Percentiles rank a stretch among this genome's conserved stretches.
phyloP scores from a whole-genome alignment of 2,329 filamentous ascomycete genomes.

The Fusarium stilboides region DNA sequence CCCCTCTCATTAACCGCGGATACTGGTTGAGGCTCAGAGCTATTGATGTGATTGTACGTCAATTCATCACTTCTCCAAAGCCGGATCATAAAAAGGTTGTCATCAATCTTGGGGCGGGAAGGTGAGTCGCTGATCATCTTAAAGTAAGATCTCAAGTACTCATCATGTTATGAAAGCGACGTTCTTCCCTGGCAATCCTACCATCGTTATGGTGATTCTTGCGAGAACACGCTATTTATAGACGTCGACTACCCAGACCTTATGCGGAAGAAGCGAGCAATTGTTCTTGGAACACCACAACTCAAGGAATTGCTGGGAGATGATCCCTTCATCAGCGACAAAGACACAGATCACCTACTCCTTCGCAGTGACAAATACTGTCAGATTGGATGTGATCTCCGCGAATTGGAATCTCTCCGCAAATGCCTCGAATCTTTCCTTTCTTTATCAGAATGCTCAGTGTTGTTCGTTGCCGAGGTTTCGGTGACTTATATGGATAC shows the following conservation, averaged over 20 bases:
- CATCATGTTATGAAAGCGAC: slow-evolving; percentile 71
- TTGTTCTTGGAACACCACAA: slow-evolving; percentile 75
- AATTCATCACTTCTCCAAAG: slow-evolving; percentile 75
- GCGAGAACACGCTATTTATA: slow-evolving; percentile 76
- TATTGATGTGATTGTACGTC: slow-evolving; percentile 80
- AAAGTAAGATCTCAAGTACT: slow-evolving; percentile 7
- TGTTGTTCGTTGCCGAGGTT: slow-evolving; percentile 90
- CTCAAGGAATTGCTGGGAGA: slow-evolving; percentile 61
- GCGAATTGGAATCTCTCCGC: slow-evolving; percentile 74
- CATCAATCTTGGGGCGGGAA: slow-evolving; percentile 90
- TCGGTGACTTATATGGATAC: slow-evolving; percentile 92
- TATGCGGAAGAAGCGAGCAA: slow-evolving; percentile 79
- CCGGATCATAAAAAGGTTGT: slow-evolving; percentile 76
- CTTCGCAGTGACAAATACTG: slow-evolving; percentile 80
- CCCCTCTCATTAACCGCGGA: slow-evolving; percentile 91
- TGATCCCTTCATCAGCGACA: slow-evolving; percentile 54
- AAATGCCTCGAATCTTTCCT: slow-evolving; percentile 71
- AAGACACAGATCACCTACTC: slow-evolving; percentile 64
- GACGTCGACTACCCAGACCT: slow-evolving; percentile 90
- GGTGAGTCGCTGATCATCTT: slow-evolving; percentile 69
- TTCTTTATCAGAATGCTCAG: slow-evolving; percentile 69
- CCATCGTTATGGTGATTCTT: slow-evolving; percentile 73
- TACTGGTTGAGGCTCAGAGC: slow-evolving; percentile 90
- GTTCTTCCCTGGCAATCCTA: slow-evolving; percentile 89
- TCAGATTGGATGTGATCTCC: slow-evolving; percentile 86